Conservation (phyloP, 2,329 filamentous ascomycete species). For the Fusarium zealandicum region DNA sequence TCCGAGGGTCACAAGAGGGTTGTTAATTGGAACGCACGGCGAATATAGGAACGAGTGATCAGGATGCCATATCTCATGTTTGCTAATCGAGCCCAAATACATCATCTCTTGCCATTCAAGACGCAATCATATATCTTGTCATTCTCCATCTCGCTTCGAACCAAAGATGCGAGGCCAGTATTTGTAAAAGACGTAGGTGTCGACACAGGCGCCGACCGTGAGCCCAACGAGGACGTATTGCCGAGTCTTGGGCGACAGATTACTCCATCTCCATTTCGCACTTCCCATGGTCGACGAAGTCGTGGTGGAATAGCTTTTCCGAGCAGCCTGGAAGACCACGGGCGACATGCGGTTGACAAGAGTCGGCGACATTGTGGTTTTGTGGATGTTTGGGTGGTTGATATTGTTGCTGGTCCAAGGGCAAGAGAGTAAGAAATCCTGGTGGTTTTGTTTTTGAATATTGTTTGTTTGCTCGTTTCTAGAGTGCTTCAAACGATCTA, state of each 20-base stretch:
- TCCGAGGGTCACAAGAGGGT: no score
- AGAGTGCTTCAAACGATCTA: neutral
- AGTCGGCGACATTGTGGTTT: constrained; percentile 29
- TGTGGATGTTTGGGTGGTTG: neutral
- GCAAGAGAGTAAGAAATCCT: neutral
- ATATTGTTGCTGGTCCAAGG: neutral
- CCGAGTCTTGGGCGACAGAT: constrained; percentile 39
- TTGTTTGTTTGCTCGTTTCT: constrained; percentile 4
- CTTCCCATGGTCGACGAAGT: neutral
- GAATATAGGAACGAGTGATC: no score
- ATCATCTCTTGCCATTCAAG: neutral
- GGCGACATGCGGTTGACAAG: constrained; percentile 30
- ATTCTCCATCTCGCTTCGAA: constrained; percentile 5
- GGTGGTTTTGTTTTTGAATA: constrained; percentile 1
- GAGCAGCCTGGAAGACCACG: constrained; percentile 15
- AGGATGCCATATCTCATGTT: no score
- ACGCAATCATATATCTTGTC: neutral
- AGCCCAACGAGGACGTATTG: constrained; percentile 37
- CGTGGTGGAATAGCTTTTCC: constrained; percentile 37
- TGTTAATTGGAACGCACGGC: no score
- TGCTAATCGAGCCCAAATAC: no score
- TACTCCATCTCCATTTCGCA: constrained; percentile 39
- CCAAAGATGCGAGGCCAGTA: constrained; percentile 38
- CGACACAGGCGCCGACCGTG: constrained; percentile 27
- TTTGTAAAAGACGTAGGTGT: constrained; percentile 40